Percentiles rank a stretch among this genome's conserved stretches.
These are phyloP conservation scores for Pneumocystis murina DNA, from an alignment of 1,139 yeast species.

Conservation along the genomic window DNA sequence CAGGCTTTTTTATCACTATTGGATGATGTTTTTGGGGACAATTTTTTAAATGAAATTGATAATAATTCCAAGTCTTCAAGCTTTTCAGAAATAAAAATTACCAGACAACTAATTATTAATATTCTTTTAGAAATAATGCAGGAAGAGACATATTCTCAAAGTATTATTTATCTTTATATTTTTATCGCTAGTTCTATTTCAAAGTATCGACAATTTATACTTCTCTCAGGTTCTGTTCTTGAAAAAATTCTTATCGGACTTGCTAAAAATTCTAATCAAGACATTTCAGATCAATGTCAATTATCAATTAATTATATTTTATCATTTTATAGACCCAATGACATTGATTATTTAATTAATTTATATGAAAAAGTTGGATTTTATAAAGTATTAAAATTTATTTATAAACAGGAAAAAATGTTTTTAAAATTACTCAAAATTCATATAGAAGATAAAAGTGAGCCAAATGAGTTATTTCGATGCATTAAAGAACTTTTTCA, in stretches of 20 bases:
- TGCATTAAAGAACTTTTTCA: slow-evolving; percentile 20
- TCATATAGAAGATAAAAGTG: slow-evolving; percentile 22
- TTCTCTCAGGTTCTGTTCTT: slow-evolving; percentile 46
- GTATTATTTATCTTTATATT: slow-evolving; percentile 38
- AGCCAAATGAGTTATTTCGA: slow-evolving; percentile 17
- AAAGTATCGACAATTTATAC: slow-evolving; percentile 62
- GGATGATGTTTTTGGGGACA: slow-evolving; percentile 68
- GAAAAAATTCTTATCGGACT: slow-evolving; percentile 36
- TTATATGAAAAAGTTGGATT: slow-evolving; percentile 40
- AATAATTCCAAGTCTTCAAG: slow-evolving; percentile 9
- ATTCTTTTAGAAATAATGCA: slow-evolving; percentile 39
- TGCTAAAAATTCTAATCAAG: slow-evolving; percentile 29
- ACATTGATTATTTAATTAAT: slow-evolving; percentile 33
- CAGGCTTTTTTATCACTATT: slow-evolving; percentile 47
- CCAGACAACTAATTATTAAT: slow-evolving; percentile 53
- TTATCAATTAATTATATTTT: slow-evolving; percentile 55
- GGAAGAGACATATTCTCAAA: slow-evolving; percentile 24
- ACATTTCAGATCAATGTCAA: slow-evolving; percentile 46
- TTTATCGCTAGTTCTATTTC: slow-evolving; percentile 66
- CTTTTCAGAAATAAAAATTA: slow-evolving; percentile 26
- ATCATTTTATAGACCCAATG: slow-evolving; percentile 44
- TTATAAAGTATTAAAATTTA: slow-evolving; percentile 40
- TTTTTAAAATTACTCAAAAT: slow-evolving; percentile 37
- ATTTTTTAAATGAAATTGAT: slow-evolving; percentile 36
- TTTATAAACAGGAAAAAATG: slow-evolving; percentile 41